These are phyloP conservation scores for Boletus tomentosulus DNA, from an alignment of 768 basidiomycete species.

Conservation along the genomic window DNA sequence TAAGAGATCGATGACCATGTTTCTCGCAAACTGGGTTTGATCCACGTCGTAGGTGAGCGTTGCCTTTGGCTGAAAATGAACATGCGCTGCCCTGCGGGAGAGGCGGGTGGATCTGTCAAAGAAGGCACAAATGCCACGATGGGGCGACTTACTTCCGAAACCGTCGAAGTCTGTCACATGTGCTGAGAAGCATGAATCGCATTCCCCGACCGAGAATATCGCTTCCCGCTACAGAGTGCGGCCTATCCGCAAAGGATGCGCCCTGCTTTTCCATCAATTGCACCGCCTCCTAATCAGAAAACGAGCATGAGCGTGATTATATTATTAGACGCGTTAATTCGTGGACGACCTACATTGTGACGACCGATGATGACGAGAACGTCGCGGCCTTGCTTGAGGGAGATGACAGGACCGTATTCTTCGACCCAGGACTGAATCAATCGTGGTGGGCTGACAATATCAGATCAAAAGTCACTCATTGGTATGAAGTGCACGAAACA, in stretches of 20 bases:
- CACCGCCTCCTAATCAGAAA: constrained; percentile 33
- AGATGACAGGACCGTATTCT: constrained; percentile 25
- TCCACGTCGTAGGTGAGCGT: constrained; percentile 43
- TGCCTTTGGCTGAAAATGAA: constrained; percentile 48
- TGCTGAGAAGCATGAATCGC: constrained; percentile 48
- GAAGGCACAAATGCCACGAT: not conserved
- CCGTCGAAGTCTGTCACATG: constrained; percentile 54
- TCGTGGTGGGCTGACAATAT: constrained; percentile 11
- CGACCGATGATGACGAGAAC: constrained; percentile 25
- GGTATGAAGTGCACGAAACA: not conserved
- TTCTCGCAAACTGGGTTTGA: constrained; percentile 35
- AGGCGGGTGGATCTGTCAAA: not conserved
- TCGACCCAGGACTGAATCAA: constrained; percentile 24
- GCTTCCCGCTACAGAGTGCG: constrained; percentile 40
- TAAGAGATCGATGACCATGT: constrained; percentile 20
- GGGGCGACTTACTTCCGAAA: constrained; percentile 43
- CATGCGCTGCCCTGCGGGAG: constrained; percentile 50
- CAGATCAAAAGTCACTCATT: not conserved
- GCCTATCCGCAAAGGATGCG: constrained; percentile 34
- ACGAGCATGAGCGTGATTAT: not conserved
- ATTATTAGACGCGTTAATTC: not conserved
- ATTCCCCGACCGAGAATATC: constrained; percentile 57
- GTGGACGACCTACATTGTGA: constrained; percentile 10
- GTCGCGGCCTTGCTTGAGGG: constrained; percentile 21
- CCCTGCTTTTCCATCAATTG: constrained; percentile 63